These are phyloP conservation scores for Cucurbita ficifolia DNA, from an alignment of 306 rosid species.

Conservation along the genomic window DNA sequence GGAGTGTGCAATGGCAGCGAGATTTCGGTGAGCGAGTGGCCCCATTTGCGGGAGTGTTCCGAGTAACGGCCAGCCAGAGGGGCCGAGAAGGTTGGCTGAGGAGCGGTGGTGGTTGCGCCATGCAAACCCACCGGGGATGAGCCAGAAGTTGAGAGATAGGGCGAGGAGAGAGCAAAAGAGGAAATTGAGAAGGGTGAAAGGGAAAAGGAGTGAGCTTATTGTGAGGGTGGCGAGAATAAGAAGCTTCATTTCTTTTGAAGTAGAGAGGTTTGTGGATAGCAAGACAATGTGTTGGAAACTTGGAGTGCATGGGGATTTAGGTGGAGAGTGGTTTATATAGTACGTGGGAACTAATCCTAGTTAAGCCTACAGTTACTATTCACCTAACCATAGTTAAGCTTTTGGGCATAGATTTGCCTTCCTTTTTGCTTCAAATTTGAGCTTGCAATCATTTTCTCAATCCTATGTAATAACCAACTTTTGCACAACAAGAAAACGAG, in stretches of 20 bases:
- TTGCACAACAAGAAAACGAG: no score
- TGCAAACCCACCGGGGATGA: conserved; percentile 72
- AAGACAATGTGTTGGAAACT: background rate
- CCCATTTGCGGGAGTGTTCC: conserved; percentile 58
- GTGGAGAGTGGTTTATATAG: background rate
- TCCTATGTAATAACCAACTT: background rate
- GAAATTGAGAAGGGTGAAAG: conserved; percentile 8
- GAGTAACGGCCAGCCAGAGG: conserved; percentile 62
- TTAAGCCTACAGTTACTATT: background rate
- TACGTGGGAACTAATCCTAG: background rate
- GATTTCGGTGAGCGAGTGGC: conserved; percentile 45
- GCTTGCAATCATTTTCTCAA: background rate
- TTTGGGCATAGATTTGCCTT: background rate
- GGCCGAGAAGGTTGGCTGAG: conserved; percentile 23
- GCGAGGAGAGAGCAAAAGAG: conserved; percentile 20
- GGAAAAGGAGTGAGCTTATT: conserved; percentile 12
- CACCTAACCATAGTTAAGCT: conserved; percentile 3
- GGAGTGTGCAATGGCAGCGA: conserved; percentile 35
- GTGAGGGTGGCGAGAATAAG: conserved; percentile 4
- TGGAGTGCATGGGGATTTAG: background rate
- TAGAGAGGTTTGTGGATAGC: background rate
- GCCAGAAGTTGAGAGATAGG: conserved; percentile 33
- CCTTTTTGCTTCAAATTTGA: background rate
- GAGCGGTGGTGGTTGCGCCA: conserved; percentile 31
- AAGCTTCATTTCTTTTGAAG: conserved; percentile 22